Percentiles rank a stretch among this genome's conserved stretches.
Conservation (phyloP, 495 filamentous ascomycete genomes). For the Collariella sp. region DNA sequence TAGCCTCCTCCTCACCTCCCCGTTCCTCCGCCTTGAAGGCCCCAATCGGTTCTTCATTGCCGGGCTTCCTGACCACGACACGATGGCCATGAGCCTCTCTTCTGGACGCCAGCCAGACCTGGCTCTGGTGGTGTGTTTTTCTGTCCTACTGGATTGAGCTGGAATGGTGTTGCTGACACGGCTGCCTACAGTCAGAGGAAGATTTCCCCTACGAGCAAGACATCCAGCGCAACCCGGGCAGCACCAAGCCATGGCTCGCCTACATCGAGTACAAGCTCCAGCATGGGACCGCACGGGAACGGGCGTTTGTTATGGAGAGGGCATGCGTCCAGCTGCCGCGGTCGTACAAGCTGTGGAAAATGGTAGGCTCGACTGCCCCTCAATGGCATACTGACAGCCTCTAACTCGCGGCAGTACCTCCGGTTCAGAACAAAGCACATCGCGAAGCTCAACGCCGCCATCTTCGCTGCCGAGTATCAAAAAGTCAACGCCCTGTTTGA, state of each 20-base stretch:
- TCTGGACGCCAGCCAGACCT: conserved; percentile 48
- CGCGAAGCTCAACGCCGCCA: conserved; percentile 71
- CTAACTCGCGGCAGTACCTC: conserved; percentile 58
- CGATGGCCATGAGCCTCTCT: conserved; percentile 25
- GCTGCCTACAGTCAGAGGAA: conserved; percentile 56
- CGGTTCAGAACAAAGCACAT: conserved; percentile 78
- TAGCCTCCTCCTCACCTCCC: conserved; percentile 1
- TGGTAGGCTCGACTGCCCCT: conserved; percentile 44
- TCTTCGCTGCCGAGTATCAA: conserved; percentile 69
- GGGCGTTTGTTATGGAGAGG: conserved; percentile 90
- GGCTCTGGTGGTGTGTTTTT: conserved; percentile 65
- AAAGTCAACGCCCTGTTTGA: conserved; percentile 97
- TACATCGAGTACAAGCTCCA: conserved; percentile 90
- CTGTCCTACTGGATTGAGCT: not conserved
- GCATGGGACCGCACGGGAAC: conserved; percentile 78
- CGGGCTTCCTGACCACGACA: not conserved
- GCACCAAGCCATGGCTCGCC: conserved; percentile 88
- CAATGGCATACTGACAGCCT: not conserved
- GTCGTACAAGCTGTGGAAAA: conserved; percentile 98
- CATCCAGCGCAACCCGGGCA: conserved; percentile 74
- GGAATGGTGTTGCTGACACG: conserved; percentile 3
- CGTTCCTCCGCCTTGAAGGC: conserved; percentile 8
- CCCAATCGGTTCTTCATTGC: conserved; percentile 5
- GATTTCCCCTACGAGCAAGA: conserved; percentile 96
- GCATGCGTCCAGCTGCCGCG: conserved; percentile 82